phyloP scores from a whole-genome alignment of 2,329 filamentous ascomycete species.

The Pseudocercospora fijiensis region DNA sequence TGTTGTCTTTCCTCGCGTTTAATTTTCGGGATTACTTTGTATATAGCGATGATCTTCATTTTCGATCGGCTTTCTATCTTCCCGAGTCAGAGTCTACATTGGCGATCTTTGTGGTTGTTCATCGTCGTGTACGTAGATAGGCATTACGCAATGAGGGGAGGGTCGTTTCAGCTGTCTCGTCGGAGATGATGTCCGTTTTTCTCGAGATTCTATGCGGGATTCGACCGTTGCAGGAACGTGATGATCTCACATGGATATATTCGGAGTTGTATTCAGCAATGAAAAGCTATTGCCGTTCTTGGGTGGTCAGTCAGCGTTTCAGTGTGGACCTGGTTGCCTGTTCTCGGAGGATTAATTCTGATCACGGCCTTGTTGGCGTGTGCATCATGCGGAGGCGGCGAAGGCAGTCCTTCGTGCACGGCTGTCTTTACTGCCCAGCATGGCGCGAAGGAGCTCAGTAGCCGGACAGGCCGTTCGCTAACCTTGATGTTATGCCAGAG shows the following conservation, averaged over 20 bases:
- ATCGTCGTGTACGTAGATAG: background rate
- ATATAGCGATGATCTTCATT: slow-evolving; percentile 2
- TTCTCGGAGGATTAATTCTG: background rate
- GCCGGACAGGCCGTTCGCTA: background rate
- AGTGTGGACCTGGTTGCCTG: background rate
- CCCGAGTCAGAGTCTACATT: background rate
- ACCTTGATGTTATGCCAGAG: background rate
- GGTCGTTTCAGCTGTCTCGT: background rate
- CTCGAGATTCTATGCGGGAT: background rate
- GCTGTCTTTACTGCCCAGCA: background rate
- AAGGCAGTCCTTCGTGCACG: background rate
- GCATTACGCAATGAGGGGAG: background rate
- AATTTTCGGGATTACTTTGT: background rate
- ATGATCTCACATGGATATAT: background rate
- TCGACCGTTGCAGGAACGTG: background rate
- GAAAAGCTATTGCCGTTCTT: background rate
- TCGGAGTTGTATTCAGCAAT: background rate
- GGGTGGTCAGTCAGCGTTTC: background rate
- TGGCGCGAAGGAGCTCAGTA: background rate
- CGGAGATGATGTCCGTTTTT: background rate
- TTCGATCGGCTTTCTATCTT: background rate
- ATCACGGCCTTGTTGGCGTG: background rate
- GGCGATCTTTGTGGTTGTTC: background rate
- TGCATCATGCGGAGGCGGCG: background rate
- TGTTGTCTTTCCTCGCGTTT: background rate